These are phyloP conservation scores for Umbilicus rupestris DNA, from an alignment of 164 flowering plant genomes.

Conservation along the genomic window DNA sequence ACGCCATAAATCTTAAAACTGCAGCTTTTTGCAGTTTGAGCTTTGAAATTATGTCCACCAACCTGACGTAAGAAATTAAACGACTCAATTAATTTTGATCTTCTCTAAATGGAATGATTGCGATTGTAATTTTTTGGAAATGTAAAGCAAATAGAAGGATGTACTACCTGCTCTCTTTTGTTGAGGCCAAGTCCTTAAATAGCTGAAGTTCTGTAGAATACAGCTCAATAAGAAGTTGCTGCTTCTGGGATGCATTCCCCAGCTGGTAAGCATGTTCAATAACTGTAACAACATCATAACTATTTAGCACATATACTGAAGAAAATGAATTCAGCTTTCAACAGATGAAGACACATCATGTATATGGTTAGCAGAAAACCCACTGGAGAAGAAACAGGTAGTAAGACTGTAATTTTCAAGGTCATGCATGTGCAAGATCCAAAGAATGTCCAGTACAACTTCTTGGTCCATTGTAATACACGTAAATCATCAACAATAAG, in stretches of 20 bases:
- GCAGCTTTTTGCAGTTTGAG: constrained; percentile 62
- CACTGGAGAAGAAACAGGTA: too few relatives aligned
- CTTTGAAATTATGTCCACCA: constrained; percentile 66
- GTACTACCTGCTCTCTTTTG: constrained; percentile 58
- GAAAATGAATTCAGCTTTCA: neutral
- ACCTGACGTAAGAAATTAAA: constrained; percentile 35
- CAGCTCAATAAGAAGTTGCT: constrained; percentile 60
- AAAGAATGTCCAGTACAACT: too few relatives aligned
- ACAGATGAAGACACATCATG: neutral
- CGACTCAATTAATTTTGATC: neutral
- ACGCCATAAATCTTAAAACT: constrained; percentile 62
- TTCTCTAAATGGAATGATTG: neutral
- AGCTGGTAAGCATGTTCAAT: constrained; percentile 80
- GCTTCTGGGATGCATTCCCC: constrained; percentile 82
- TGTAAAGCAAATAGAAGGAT: neutral
- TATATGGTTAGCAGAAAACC: too few relatives aligned
- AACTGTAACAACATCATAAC: constrained; percentile 33
- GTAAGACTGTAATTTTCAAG: too few relatives aligned
- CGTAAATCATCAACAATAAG: too few relatives aligned
- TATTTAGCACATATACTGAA: neutral
- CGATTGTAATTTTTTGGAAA: neutral
- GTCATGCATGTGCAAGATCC: too few relatives aligned
- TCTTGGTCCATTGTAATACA: too few relatives aligned
- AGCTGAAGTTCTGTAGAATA: constrained; percentile 86
- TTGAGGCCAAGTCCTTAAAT: constrained; percentile 60